Evolutionary conservation across 2,329 filamentous ascomycete genomes (phyloP), one percentile per base, ranked within the genome.

Genomic region (Cladosporium phlei): DNA sequence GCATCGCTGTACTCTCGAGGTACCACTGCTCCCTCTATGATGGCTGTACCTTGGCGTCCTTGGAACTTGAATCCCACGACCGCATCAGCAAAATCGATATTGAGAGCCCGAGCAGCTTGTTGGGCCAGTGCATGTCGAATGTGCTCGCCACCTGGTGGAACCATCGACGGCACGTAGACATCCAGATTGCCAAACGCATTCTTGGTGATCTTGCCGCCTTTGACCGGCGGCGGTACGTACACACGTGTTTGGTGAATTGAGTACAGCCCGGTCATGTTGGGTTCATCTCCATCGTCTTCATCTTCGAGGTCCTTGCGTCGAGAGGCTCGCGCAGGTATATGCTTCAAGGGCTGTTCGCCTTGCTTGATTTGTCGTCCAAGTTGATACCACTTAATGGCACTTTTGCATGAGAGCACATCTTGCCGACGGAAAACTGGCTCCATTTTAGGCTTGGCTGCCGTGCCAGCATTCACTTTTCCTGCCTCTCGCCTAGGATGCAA

Each of bases 21-120:
- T 1, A 95, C 80, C 1, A 98, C 81, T 1, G 85, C 78, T 2
- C 93, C 93, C 28, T 80, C 77, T 2, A 93, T 69, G 2, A 96
- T 77, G 1, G 93, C 89, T 2, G 88, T 96, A 12, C 91, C 91
- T 47, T 88, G 83, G 2, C 88, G 80, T 1, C 89, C 89, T 60
- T 81, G 83, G 69, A 97, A 98, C 28, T 84, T 76, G 59, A 97
- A 98, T 0, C 91, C 91, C 0, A 85, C 93, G 4, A 98, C 80
- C 0, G 93, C 93, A 24, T 91, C 88, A 2, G 88, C 88, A 63
- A 86, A 95, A 66, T 97, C 89, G 14, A 97, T 76, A 0, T 83
- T 83, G 1, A 96, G 66, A 1, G 90, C 69, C 47, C 78, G 80
- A 1, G 89, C 88, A 1, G 91, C 91, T 40, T 78, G 78, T 1